These are phyloP conservation scores for Pythium dissotocum DNA, from an alignment of 352 stramenopile species.

Conservation along the genomic window DNA sequence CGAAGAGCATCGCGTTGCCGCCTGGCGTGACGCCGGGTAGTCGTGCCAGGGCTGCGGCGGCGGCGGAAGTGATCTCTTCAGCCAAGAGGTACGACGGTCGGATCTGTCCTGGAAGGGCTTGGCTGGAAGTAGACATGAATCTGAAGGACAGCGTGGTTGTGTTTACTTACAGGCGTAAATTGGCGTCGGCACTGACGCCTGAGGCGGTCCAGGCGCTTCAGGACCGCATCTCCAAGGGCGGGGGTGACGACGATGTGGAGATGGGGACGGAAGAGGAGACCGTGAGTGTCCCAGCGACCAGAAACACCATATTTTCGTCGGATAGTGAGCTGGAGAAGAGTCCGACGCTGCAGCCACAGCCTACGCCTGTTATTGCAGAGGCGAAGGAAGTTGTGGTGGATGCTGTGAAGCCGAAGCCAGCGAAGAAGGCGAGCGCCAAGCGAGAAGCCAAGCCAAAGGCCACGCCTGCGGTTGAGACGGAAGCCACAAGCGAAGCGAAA, in stretches of 20 bases:
- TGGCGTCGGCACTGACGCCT: constrained; percentile 18
- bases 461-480: background rate
- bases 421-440: constrained; percentile 10
- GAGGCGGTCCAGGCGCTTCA: constrained; percentile 11
- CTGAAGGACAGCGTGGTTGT: background rate
- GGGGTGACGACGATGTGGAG: constrained; percentile 5
- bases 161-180: constrained; percentile 6
- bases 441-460: background rate
- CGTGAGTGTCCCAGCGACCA: background rate
- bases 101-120: background rate
- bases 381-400: background rate
- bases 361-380: background rate
- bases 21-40: background rate
- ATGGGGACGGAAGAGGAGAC: constrained; percentile 6
- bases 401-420: background rate
- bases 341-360: background rate
- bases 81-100: constrained; percentile 4
- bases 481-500: constrained; percentile 9
- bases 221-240: constrained; percentile 17
- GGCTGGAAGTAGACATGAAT: background rate
- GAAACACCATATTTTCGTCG: constrained; percentile 26
- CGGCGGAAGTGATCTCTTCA: constrained; percentile 1
- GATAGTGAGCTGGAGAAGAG: constrained; percentile 16
- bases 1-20: background rate
- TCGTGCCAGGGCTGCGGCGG: background rate